Base-by-base conservation (phyloP, 345 rosid species). In the Pistacia integerrima region DNA sequence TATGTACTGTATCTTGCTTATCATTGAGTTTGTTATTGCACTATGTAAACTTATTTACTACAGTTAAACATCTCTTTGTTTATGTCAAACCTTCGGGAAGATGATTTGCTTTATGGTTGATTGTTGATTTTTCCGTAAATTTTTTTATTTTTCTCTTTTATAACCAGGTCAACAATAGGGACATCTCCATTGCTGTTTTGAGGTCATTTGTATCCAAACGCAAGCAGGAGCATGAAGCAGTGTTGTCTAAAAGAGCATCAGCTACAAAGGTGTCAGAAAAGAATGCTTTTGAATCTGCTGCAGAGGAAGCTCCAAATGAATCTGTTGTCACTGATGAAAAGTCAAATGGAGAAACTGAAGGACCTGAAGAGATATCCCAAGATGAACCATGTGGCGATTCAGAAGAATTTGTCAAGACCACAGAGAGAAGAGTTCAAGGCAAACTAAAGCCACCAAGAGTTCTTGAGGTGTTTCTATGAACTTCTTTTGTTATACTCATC, bases 81-180 rank as follows among this genome's bases (percentile, higher is more conserved):
- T 28, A 17, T 73, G 28, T 35, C 6, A 67, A 20, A 61, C 36
- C 66, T 12, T 8, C 22, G 25, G 63, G 59, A 20, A 11, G 60
- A 28, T 73, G 18, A 22, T 36, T 63, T 52, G n/a, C 52, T 56
- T 20, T 72, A 61, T 36, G 36, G 51, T 18, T 11, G 48, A 52
- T 36, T 66, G 64, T 67, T 38, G 28, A 48, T 57, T 73, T 36
- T 57, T 44, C 17, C 13, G 41, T 30, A 10, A 63, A 38, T 62
- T n/a, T 62, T 36, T 57, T 33, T 54, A 48, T 33, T 72, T 2
- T 57, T 69, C 28, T 77, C 9, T 74, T 10, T 41, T 51, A 72
- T 82, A 46, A 55, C 73, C 84, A 96, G 99, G 98, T 96, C 51
- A 91, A 96, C 84, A 96, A 93, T 68, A 89, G 98, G 76, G 99